Evolutionary conservation across 78 protist species (phyloP), one percentile per base, ranked within the genome.

Genomic region (Parvularia atlantis): DNA sequence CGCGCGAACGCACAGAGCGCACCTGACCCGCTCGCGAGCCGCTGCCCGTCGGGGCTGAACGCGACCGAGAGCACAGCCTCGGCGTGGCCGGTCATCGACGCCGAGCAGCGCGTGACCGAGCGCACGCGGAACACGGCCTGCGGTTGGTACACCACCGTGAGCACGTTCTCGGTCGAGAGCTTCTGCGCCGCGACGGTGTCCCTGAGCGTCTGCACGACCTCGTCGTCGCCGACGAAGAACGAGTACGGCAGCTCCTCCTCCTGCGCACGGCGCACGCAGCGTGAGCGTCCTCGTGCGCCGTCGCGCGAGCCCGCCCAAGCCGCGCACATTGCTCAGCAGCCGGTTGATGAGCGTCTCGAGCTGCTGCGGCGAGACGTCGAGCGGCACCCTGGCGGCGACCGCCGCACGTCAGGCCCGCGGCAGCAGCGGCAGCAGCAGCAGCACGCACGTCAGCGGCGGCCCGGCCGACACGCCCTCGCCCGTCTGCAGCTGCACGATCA

Each of bases 71-170:
- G 66, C 26, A 95, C 77, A 2, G 97, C 93, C 53, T 93, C 97
- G 22, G 86, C 46, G 75, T 92, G 96, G 28, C 96, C 87, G 24
- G 87, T 36, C 1, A 90, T 64, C 16, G 95, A 73, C 35, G 73
- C 48, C 9, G 91, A n/a, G 73, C 95, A 91, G 16, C 96, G 71
- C 13, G 96, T 87, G 26, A 90, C 91, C n/a, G 93, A 66, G 14
- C 68, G 48, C 31, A 95, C 97, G 37, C 87, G 76, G 79, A 95
- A 95, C 35, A 90, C 79, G 2, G 96, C 91, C 70, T 91, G 95
- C 46, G 97, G 97, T n/a, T 71, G 84, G 75, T 89, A 94, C n/a
- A 41, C 43, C 46, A 92, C 67, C 26, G 3, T 0, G 16, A 86
- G 9, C 14, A 52, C 62, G 11, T 50, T 30, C 26, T 88, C 92